These are phyloP conservation scores for Dioszegia crocea DNA, from an alignment of 768 basidiomycete species.

Conservation along the genomic window DNA sequence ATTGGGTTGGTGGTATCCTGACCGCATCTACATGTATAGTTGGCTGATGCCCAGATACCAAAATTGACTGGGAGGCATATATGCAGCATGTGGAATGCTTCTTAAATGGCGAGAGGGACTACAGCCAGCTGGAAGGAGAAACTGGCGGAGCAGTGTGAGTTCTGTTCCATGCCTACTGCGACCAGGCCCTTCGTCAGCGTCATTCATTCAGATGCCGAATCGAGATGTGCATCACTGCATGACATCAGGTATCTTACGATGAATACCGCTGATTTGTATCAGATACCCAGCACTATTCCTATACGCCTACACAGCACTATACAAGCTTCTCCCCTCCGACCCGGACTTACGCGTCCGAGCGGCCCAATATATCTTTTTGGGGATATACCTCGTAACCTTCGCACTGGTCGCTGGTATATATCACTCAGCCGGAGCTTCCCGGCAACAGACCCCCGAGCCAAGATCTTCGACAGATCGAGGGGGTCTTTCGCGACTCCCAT, in stretches of 20 bases:
- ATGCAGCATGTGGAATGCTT: slow-evolving; percentile 80
- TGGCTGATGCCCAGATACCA: slow-evolving; percentile 66
- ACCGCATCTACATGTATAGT: background rate
- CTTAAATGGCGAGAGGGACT: slow-evolving; percentile 75
- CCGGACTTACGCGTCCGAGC: slow-evolving; percentile 54
- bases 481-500: too few relatives aligned
- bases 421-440: slow-evolving; percentile 27
- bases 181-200: too few relatives aligned
- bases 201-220: too few relatives aligned
- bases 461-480: background rate
- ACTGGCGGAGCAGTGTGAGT: slow-evolving; percentile 87
- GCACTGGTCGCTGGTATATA: slow-evolving; percentile 67
- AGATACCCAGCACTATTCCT: slow-evolving; percentile 96
- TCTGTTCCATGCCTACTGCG: too few relatives aligned
- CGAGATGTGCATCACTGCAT: too few relatives aligned
- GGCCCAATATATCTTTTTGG: slow-evolving; percentile 75
- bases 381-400: slow-evolving; percentile 67
- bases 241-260: too few relatives aligned
- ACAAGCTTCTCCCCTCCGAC: slow-evolving; percentile 56
- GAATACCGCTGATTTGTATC: background rate
- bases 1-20: background rate
- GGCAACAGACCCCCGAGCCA: slow-evolving; percentile 25
- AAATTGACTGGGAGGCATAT: slow-evolving; percentile 97
- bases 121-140: slow-evolving; percentile 74
- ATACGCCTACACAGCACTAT: slow-evolving; percentile 69